Percentiles rank a stretch among this genome's conserved stretches.
Evolutionary conservation across 2,329 filamentous ascomycete genomes (phyloP).

Genomic region (Metarhizium rileyi): DNA sequence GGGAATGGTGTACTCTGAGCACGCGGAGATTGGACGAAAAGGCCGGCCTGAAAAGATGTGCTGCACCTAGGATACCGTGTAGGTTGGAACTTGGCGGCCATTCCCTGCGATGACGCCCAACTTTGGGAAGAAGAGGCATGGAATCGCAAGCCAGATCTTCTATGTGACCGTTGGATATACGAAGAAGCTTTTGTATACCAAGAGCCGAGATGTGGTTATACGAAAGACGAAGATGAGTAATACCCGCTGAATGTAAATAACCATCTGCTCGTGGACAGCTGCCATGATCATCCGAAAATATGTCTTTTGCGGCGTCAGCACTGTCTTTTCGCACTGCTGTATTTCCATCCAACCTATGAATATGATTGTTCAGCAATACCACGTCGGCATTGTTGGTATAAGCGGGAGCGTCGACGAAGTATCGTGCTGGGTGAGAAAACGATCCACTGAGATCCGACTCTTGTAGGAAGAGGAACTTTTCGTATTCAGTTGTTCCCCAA

Average conservation of each 20-base stretch:
- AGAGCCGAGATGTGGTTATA: conserved; percentile 36
- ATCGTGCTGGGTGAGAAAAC: conserved; percentile 37
- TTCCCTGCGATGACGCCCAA: conserved; percentile 1
- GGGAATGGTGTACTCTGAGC: conserved; percentile 48
- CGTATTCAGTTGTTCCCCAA: conserved; percentile 24
- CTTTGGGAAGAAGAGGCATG: conserved; percentile 20
- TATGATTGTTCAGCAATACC: neutral
- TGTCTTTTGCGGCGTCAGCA: conserved; percentile 15
- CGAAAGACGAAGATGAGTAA: conserved; percentile 48
- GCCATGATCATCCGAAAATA: conserved; percentile 12
- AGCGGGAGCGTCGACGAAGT: conserved; percentile 37
- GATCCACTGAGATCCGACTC: conserved; percentile 37
- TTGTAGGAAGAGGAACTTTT: conserved; percentile 32
- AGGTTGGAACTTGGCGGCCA: conserved; percentile 25
- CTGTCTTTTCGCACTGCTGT: conserved; percentile 16
- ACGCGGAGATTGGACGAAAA: conserved; percentile 42
- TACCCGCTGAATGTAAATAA: conserved; percentile 15
- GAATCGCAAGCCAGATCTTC: conserved; percentile 43
- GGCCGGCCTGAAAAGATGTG: conserved; percentile 41
- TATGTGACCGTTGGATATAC: conserved; percentile 33
- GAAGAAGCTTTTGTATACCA: conserved; percentile 34
- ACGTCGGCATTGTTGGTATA: conserved; percentile 12
- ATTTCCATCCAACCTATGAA: conserved; percentile 2
- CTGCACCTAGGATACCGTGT: conserved; percentile 33
- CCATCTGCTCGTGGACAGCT: conserved; percentile 7